Base-by-base conservation (phyloP, 2,329 filamentous ascomycete species). In the Dactylellina sp. region DNA sequence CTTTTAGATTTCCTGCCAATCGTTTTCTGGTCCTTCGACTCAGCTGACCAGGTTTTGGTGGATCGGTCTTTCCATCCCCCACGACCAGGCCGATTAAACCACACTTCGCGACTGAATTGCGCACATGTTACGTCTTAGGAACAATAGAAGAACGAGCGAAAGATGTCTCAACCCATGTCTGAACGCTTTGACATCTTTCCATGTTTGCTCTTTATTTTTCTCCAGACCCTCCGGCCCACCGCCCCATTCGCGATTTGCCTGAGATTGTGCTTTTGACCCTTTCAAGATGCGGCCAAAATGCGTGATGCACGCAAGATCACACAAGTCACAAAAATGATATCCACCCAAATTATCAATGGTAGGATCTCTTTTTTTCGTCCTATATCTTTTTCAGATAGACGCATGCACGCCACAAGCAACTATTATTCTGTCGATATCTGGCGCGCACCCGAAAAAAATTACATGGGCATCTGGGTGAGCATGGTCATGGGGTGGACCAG, bases 101-200 rank as follows among this genome's bases (percentile, higher is more conserved):
- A 55, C 37, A 60, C 55, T 61, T 60, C 63, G 64, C 64, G 64
- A 70, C 64, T 70, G 70, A 64, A 74, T 74, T 74, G 61, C 70
- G 70, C 70, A 74, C 70, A 66, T 74, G 47, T 74, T 74, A 74
- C 70, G 70, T 66, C 61, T 74, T 74, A 61, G 46, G 60, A 56
- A 72, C 60, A 55, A 72, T 57, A n/a, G 28, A 9, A 32, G 22
- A 55, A 18, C n/a, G 18, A 28, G 50, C 2, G 35, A 55, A n/a
- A 39, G 50, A 50, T 35, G 49, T 32, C 49, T 52, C 28, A 24
- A 35, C 50, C 40, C 32, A 39, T 55, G 50, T 55, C 24, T 24
- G 6, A 28, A 65, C 68, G 68, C 60, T 60, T 46, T 53, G 60
- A 60, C 53, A n/a, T n/a, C 14, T 59, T 56, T 53, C 18, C 18